These are phyloP conservation scores for Candida coleopterorum DNA, from an alignment of 805 yeast species.

Conservation along the genomic window DNA sequence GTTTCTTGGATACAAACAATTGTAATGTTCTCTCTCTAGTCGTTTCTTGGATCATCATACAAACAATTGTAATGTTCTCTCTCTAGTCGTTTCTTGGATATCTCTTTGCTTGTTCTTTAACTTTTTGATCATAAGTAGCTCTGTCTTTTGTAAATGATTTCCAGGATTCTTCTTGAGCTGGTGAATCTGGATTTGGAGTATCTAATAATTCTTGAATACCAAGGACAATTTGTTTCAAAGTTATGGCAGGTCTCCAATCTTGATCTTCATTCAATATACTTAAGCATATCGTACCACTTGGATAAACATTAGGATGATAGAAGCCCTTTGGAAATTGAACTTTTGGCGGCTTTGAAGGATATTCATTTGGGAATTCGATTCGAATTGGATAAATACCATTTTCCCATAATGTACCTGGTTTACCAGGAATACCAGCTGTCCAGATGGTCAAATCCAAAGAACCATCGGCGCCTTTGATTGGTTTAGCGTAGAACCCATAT, in stretches of 20 bases:
- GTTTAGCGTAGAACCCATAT: conserved; percentile 94
- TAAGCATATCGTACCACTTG: conserved; percentile 94
- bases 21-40: no score
- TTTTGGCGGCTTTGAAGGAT: conserved; percentile 96
- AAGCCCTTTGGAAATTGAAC: conserved; percentile 85
- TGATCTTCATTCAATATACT: conserved; percentile 90
- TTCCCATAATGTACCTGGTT: conserved; percentile 79
- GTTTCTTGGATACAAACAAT: no score
- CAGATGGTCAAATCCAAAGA: conserved; percentile 78
- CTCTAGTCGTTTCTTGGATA: conserved; percentile 37
- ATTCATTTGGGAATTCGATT: conserved; percentile 80
- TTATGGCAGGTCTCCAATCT: conserved; percentile 98
- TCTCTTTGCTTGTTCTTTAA: conserved; percentile 72
- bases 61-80: neutral
- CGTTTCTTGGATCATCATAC: no score
- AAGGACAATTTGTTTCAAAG: conserved; percentile 79
- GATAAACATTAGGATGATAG: conserved; percentile 96
- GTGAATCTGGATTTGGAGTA: conserved; percentile 90
- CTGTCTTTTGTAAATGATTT: conserved; percentile 72
- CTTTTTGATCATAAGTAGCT: conserved; percentile 67
- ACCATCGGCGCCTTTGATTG: conserved; percentile 75
- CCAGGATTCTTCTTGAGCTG: conserved; percentile 98
- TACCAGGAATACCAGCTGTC: conserved; percentile 97
- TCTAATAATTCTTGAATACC: conserved; percentile 91
- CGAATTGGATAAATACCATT: conserved; percentile 86